Conservation (phyloP, 2,329 filamentous ascomycete species). For the Phaeosphaeriaceae sp. region DNA sequence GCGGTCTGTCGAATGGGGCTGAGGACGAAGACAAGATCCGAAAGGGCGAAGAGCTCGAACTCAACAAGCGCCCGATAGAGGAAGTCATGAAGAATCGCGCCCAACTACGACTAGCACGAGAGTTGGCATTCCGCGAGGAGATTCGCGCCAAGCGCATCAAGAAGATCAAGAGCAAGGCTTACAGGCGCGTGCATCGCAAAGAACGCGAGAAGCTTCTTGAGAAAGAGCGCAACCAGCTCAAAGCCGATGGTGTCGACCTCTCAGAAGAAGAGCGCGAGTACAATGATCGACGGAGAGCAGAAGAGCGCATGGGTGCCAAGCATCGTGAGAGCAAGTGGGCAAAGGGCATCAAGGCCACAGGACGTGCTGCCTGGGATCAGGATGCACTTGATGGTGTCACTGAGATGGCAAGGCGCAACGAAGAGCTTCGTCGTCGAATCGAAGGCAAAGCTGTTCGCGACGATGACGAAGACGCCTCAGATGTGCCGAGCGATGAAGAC, state of each 20-base stretch:
- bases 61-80: conserved; percentile 74
- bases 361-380: conserved; percentile 86
- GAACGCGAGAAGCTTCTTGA: conserved; percentile 68
- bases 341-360: conserved; percentile 79
- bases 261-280: conserved; percentile 70
- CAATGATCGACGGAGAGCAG: conserved; percentile 76
- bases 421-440: conserved; percentile 80
- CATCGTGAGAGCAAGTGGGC: conserved; percentile 93
- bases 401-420: conserved; percentile 82
- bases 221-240: conserved; percentile 64
- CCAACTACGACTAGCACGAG: conserved; percentile 79
- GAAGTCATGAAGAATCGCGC: conserved; percentile 76
- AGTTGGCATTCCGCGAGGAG: conserved; percentile 87
- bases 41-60: conserved; percentile 72
- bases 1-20: conserved; percentile 73
- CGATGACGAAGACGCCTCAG: conserved; percentile 55
- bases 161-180: conserved; percentile 98
- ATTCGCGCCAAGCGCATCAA: conserved; percentile 90
- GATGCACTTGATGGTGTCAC: conserved; percentile 78
- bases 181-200: conserved; percentile 88
- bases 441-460: conserved; percentile 71
- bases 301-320: conserved; percentile 83
- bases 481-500: conserved; percentile 57
- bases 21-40: conserved; percentile 69
- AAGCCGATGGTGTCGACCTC: conserved; percentile 65